Base-by-base conservation (phyloP, 2,329 filamentous ascomycete genomes). In the Cryphonectria nitschkei region DNA sequence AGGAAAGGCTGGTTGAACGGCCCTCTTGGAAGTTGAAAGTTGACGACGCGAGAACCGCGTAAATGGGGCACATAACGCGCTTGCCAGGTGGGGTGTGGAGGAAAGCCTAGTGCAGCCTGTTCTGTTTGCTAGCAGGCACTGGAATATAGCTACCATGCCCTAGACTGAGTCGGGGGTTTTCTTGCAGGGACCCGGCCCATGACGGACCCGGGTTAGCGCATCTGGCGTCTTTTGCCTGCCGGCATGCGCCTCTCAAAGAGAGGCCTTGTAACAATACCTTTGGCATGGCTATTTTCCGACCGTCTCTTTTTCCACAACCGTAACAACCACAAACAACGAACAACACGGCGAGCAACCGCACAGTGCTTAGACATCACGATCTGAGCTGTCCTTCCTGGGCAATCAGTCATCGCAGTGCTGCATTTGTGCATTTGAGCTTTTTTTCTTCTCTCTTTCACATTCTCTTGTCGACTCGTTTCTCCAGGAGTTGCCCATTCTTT, bases 31-130 rank as follows among this genome's bases (percentile, higher is more conserved):
- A 69, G 67, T 63, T 29, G 29, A 66, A 63, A 71, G 62, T 66
- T 29, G 63, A 52, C 68, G 70, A 65, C 56, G 54, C 50, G 63
- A 69, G 41, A 43, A 61, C 58, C 67, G 67, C 67, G 67, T 68
- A 60, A 63, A 68, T 63, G 67, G 54, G 32, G 52, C 52, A 34
- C 50, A 39, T 13, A 34, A 68, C 67, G 67, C 67, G 67, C 46
- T 29, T 39, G 41, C 8, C 3, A 9, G 37, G 37, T 39, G 37
- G 37, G 37, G 37, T 11, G 37, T 32, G 54, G 26, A 6, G 16
- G 26, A 32, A 7, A 58, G 54, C 29, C 26, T 34, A 19, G 46
- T 19, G 54, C 14, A 34, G 54, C 54, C 54, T 32, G 54, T 32
- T 34, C 54, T 34, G 2, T 58, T 32, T 58, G 54, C 54, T 58